Evolutionary conservation across 495 filamentous ascomycete genomes (phyloP).

Genomic region (Annulohypoxylon nitens): DNA sequence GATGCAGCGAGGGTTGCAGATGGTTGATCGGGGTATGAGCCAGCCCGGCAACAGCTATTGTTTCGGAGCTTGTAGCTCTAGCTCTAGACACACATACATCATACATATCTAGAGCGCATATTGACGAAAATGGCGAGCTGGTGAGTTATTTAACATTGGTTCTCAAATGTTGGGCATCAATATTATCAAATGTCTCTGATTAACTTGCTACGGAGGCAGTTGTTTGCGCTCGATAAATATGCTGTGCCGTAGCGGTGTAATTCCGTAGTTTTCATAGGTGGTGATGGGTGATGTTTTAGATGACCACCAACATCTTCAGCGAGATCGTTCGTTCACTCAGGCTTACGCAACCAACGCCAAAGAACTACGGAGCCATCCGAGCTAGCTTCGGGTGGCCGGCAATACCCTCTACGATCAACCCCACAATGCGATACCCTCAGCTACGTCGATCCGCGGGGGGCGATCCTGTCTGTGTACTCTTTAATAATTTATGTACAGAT

Average conservation of each 20-base stretch:
- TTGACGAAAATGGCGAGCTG: neutral
- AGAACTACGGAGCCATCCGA: conserved; percentile 15
- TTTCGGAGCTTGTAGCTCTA: conserved; percentile 16
- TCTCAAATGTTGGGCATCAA: conserved; percentile 10
- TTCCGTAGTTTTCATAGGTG: neutral
- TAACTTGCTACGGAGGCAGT: neutral
- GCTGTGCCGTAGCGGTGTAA: conserved; percentile 17
- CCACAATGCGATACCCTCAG: conserved; percentile 24
- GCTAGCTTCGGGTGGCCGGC: conserved; percentile 39
- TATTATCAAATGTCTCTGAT: neutral
- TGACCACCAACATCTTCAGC: neutral
- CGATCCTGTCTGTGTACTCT: neutral
- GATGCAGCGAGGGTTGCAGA: conserved; percentile 25
- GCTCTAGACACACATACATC: conserved; percentile 1
- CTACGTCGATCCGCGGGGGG: conserved; percentile 34
- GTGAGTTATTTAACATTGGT: neutral
- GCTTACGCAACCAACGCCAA: neutral
- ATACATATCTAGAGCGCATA: neutral
- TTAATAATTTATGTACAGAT: neutral
- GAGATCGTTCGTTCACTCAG: neutral
- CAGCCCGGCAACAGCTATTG: conserved; percentile 13
- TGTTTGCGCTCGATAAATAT: neutral
- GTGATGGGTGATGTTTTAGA: neutral
- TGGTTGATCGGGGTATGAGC: conserved; percentile 19
- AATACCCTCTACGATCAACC: conserved; percentile 34